Percentiles rank a stretch among this genome's conserved stretches.
phyloP scores from a whole-genome alignment of 2,329 filamentous ascomycete genomes.

The Fusarium sp. region DNA sequence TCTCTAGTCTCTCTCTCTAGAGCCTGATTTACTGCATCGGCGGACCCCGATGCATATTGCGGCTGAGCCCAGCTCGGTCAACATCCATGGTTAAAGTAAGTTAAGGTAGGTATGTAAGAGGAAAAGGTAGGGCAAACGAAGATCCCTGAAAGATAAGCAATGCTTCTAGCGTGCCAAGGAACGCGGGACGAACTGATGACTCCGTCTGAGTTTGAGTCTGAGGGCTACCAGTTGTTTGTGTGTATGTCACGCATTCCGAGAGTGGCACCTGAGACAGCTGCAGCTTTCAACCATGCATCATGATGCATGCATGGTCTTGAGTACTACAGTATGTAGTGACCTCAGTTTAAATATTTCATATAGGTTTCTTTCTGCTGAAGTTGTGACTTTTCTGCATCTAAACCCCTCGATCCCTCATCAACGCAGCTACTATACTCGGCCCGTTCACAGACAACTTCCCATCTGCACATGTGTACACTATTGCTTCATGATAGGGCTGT shows the following conservation, averaged over 20 bases:
- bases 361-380: not conserved
- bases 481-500: conserved; percentile 21
- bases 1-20: conserved; percentile 35
- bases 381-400: not conserved
- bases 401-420: not conserved
- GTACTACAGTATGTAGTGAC: not conserved
- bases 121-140: conserved; percentile 28
- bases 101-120: not conserved
- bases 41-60: conserved; percentile 41
- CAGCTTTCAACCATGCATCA: conserved; percentile 14
- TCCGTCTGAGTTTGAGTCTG: no score
- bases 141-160: conserved; percentile 30
- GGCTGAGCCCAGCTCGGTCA: conserved; percentile 46
- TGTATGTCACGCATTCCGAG: conserved; percentile 9
- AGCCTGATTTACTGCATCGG: conserved; percentile 37
- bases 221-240: conserved; percentile 6
- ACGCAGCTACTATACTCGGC: no score
- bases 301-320: no score
- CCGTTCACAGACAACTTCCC: not conserved
- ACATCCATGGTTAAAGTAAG: conserved; percentile 31
- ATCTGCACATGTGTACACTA: not conserved
- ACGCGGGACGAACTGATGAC: conserved; percentile 24
- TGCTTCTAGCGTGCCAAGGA: conserved; percentile 37
- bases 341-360: not conserved
- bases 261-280: conserved; percentile 4